phyloP scores from a whole-genome alignment of 1,284 basidiomycete genomes.

The Leccinum fuscescens region DNA sequence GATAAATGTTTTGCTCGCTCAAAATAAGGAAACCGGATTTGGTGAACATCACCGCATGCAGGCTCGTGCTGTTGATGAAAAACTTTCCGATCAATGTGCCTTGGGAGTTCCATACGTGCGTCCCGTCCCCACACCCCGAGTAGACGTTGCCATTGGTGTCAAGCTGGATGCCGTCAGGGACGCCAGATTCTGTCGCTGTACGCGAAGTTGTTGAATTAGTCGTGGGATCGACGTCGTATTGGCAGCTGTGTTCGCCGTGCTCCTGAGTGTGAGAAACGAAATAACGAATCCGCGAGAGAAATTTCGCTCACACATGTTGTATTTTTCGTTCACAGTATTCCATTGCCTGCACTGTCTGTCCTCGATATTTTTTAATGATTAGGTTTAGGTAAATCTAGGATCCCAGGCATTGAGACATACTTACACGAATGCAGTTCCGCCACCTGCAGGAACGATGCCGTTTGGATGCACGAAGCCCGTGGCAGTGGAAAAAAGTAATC shows the following conservation, averaged over 20 bases:
- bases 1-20: slow-evolving; percentile 15
- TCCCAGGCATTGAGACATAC: slow-evolving; percentile 26
- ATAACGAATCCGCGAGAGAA: neutral
- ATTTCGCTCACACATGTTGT: slow-evolving; percentile 57
- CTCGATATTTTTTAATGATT: slow-evolving; percentile 32
- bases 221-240: slow-evolving; percentile 62
- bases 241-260: slow-evolving; percentile 47
- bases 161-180: slow-evolving; percentile 69
- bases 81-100: slow-evolving; percentile 75
- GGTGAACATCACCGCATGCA: slow-evolving; percentile 60
- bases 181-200: slow-evolving; percentile 56
- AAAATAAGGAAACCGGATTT: slow-evolving; percentile 23
- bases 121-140: slow-evolving; percentile 25
- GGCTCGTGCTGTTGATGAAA: slow-evolving; percentile 55
- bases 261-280: neutral
- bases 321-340: slow-evolving; percentile 50
- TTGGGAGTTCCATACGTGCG: slow-evolving; percentile 58
- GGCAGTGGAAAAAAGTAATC: no score
- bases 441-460: slow-evolving; percentile 68
- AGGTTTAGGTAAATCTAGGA: neutral
- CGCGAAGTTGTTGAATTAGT: slow-evolving; percentile 67
- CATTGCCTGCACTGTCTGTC: slow-evolving; percentile 43
- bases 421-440: slow-evolving; percentile 65
- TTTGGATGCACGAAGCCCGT: slow-evolving; percentile 47
- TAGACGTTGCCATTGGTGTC: slow-evolving; percentile 20